These are phyloP conservation scores for Diaporthe nobilis DNA, from an alignment of 2,329 filamentous ascomycete species.

Conservation along the genomic window DNA sequence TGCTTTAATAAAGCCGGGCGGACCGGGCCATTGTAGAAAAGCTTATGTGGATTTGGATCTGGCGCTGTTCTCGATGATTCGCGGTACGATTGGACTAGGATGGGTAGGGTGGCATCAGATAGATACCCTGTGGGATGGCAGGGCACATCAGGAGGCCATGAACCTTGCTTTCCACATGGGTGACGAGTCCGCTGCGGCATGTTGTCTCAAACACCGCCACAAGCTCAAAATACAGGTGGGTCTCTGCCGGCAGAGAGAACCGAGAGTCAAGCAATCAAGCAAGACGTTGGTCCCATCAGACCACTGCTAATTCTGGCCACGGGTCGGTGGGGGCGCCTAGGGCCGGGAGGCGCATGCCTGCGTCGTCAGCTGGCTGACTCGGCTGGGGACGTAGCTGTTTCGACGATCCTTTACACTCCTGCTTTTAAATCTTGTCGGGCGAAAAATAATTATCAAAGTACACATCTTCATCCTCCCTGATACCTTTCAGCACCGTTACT, in stretches of 20 bases:
- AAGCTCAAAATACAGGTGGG: not conserved
- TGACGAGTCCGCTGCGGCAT: slow-evolving; percentile 1
- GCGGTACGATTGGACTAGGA: no score
- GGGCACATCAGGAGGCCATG: not conserved
- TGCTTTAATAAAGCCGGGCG: not conserved
- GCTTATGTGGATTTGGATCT: not conserved
- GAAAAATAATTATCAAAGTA: not conserved
- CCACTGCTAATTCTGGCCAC: slow-evolving; percentile 11
- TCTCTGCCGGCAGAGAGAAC: not conserved
- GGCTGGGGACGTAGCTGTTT: slow-evolving; percentile 12
- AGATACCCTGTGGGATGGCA: not conserved
- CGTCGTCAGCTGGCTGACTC: slow-evolving; percentile 29
- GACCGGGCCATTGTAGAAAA: slow-evolving; percentile 4
- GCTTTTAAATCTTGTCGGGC: not conserved
- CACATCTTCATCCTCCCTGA: not conserved
- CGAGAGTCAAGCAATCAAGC: not conserved
- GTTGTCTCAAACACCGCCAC: not conserved
- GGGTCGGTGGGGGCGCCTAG: slow-evolving; percentile 4
- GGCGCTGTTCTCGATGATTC: no score
- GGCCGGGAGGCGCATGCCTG: slow-evolving; percentile 4
- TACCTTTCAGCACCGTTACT: not conserved
- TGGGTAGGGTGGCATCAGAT: not conserved
- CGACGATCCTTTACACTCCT: not conserved
- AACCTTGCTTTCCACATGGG: not conserved
- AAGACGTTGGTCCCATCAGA: not conserved